These are phyloP conservation scores for Arthrinium puccinioides DNA, from an alignment of 2,329 filamentous ascomycete species.

Conservation along the genomic window DNA sequence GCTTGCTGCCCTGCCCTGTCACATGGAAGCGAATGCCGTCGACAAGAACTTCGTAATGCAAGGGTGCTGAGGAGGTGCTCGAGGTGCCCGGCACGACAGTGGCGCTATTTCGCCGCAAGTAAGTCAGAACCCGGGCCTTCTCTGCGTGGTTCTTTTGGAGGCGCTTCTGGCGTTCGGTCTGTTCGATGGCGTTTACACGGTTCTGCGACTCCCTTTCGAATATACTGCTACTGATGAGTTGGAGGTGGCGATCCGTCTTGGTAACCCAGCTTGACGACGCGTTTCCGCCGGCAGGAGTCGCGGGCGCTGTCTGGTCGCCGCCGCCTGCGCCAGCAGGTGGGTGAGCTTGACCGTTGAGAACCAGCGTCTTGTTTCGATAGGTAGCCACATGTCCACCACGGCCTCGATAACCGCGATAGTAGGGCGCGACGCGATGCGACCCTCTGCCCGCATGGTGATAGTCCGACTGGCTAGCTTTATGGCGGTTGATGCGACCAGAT, in stretches of 20 bases:
- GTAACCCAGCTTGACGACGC: constrained; percentile 57
- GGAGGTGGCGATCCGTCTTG: constrained; percentile 68
- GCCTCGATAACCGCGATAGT: constrained; percentile 18
- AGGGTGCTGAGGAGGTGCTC: constrained; percentile 23
- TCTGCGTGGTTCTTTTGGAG: constrained; percentile 48
- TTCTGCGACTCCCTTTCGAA: constrained; percentile 68
- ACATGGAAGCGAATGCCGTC: constrained; percentile 70
- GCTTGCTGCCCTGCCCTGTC: constrained; percentile 72
- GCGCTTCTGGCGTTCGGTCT: constrained; percentile 54
- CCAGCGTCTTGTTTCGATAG: constrained; percentile 24
- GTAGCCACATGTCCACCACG: constrained; percentile 16
- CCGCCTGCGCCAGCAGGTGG: constrained; percentile 10
- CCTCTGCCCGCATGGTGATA: constrained; percentile 10
- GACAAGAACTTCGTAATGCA: constrained; percentile 56
- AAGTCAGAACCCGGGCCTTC: constrained; percentile 45
- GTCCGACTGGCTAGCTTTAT: constrained; percentile 48
- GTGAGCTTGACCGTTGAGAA: constrained; percentile 20
- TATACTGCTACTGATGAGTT: constrained; percentile 74
- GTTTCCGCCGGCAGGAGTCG: constrained; percentile 26
- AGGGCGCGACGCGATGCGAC: constrained; percentile 18
- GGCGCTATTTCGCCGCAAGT: constrained; percentile 30
- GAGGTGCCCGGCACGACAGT: constrained; percentile 13
- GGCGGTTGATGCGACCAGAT: constrained; percentile 67
- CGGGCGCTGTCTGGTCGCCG: constrained; percentile 14
- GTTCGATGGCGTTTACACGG: constrained; percentile 63